Evolutionary conservation across 2,329 filamentous ascomycete species (phyloP), one percentile per base, ranked within the genome.

Genomic region (Alternaria burnsii): DNA sequence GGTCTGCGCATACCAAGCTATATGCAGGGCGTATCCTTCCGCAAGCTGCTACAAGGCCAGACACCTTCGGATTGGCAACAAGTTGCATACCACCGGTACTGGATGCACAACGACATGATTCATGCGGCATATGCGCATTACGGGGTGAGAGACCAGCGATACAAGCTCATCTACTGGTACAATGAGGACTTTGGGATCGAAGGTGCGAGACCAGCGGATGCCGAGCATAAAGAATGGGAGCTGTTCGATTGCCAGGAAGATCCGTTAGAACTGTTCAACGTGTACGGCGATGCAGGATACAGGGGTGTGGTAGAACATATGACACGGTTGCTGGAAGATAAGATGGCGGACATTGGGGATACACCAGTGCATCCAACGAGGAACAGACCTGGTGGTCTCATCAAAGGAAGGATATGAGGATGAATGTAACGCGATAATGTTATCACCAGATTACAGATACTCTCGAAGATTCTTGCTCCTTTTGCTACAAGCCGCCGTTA

Each of bases 121-220:
- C 84, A 86, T 60, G 66, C 84, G 7, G 82, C 82, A 0, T 81
- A 82, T 61, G 84, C 84, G 0, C 84, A 86, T 67, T 86, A 86
- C 55, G 84, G 84, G 1, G 76, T 85, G 7, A 76, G 84, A 0
- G 77, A 86, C 60, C 82, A 83, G 64, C 69, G 82, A 4, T 86
- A 85, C 65, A 86, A 86, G 77, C 65, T 86, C 3, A 86, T 86
- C 18, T 86, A 85, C 70, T 86, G 84, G 84, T 87, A 86, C 61
- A 84, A 84, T 50, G 82, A 86, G 64, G 77, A 76, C 10, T 76
- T 85, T 14, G 82, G 79, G 0, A 55, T 85, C 0, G 76, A 78
- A 18, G 84, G 84, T 0, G 79, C 84, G 1, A 67, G 80, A 2
- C 76, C 78, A 0, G 81, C 79, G 0, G 79, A 68, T 0, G 73